Evolutionary conservation across 1,284 basidiomycete species (phyloP), one percentile per base, ranked within the genome.

Genomic region (Austroboletus novae-zelandiae): DNA sequence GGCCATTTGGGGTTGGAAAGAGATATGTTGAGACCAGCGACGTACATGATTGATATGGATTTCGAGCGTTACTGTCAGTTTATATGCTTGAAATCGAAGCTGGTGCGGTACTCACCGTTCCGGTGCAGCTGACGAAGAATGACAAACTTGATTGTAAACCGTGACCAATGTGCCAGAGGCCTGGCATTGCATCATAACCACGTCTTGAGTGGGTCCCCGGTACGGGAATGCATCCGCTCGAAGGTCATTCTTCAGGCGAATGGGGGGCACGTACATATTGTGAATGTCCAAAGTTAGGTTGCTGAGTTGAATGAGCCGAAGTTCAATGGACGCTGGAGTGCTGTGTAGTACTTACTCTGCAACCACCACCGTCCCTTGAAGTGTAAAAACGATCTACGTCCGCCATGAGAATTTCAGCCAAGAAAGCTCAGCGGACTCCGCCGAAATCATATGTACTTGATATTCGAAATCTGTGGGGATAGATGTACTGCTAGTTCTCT

Each of bases 301-400:
- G 20, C 20, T 23, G 20, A 23, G 20, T 23, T 23, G 20, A 23
- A 23, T 5, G 20, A 23, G 20, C 20, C 5, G 20, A 23, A 23
- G 20, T 2, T n/a, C n/a, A n/a, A n/a, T 23, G 20, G 5, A 23
- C 20, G 20, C 5, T 23, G 20, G 20, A 23, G 20, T 23, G 20
- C 20, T n/a, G n/a, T n/a, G n/a, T n/a, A 23, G 20, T 1, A 5
- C 20, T 23, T 23, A 23, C 20, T 23, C 20, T 23, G 20, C 20
- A 23, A 23, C 20, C 30, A 31, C 30, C 13, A 13, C 9, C 30
- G 8, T 31, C 9, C 30, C 9, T 31, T 13, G 13, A 31, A 7
- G 10, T 23, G 18, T 55, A 60, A 54, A 46, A 53, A 35, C 56
- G 54, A 57, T 57, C 57, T 59, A 53, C 43, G 14, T 50, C 54